Evolutionary conservation across 495 filamentous ascomycete species (phyloP), one percentile per base, ranked within the genome.

Genomic region (Achaetomiella virescens): DNA sequence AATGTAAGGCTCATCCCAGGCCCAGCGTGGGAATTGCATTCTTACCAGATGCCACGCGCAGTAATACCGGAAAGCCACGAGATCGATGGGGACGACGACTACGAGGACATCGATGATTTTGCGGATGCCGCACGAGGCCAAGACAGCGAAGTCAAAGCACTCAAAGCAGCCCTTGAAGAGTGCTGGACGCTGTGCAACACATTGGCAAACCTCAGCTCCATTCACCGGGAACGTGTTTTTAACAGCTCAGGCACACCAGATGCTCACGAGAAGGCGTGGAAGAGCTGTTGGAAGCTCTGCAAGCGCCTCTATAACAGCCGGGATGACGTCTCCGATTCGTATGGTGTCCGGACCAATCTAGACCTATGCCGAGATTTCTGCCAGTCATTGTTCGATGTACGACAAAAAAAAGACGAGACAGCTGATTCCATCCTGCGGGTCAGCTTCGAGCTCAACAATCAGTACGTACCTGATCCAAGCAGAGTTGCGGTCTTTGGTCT

Each of bases 131-230:
- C 80, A 43, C 69, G 70, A 47, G 62, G 75, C 50, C 81, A 83
- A 37, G 76, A 83, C 24, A 64, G 55, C 44, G 89, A 95, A 67
- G 78, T 92, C 48, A 79, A 72, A 35, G 85, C 85, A 15, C 75
- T 95, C n/a, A 84, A 79, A 57, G 79, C 82, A 21, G 91, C 90
- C 0, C 77, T 96, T 11, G 82, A 84, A 58, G 91, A 95, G 74
- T 96, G 91, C 70, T 96, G 91, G 91, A 95, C 89, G 1, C 71
- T 96, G 35, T 96, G 91, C 71, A 96, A 95, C 68, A 95, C 91
- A 0, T 73, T 96, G 38, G 89, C 91, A 21, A 86, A 79, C 49
- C 76, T 96, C 24, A 95, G 90, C 71, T 89, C 86, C 18, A 87
- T 87, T 55, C 89, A 96, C 62, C 86, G 89, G 18, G 81, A 89